These are phyloP conservation scores for Tetracladium setigerum DNA, from an alignment of 495 filamentous ascomycete species.

Conservation along the genomic window DNA sequence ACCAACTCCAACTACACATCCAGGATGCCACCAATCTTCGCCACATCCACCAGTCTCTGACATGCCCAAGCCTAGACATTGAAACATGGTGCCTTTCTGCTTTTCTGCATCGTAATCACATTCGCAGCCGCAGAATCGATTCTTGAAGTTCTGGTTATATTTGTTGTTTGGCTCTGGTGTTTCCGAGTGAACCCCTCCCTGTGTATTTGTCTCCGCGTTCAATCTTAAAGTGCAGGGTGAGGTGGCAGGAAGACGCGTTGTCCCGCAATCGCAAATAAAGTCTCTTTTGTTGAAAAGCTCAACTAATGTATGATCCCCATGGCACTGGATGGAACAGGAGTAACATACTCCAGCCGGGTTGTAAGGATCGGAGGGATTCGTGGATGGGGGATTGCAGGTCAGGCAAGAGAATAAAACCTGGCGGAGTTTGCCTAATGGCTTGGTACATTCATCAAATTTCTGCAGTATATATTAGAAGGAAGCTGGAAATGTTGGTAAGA, in stretches of 20 bases:
- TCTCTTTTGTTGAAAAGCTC: conserved; percentile 95
- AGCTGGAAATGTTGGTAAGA: neutral
- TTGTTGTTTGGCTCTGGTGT: conserved; percentile 63
- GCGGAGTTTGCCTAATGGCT: conserved; percentile 75
- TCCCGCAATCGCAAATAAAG: conserved; percentile 96
- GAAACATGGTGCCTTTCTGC: conserved; percentile 98
- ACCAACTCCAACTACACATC: conserved; percentile 78
- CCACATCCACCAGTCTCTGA: conserved; percentile 70
- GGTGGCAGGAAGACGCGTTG: conserved; percentile 61
- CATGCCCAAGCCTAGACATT: conserved; percentile 77
- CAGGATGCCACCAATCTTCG: conserved; percentile 99
- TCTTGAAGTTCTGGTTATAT: conserved; percentile 93
- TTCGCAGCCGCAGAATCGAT: conserved; percentile 85
- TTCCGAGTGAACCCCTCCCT: conserved; percentile 70
- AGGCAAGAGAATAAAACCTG: conserved; percentile 85
- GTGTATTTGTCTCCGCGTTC: conserved; percentile 62
- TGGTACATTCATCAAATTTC: conserved; percentile 90
- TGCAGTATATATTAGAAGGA: conserved; percentile 25
- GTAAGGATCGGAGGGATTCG: conserved; percentile 51
- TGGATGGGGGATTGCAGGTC: conserved; percentile 80
- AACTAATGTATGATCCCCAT: conserved; percentile 89
- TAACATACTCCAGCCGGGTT: conserved; percentile 85
- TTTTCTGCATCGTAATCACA: conserved; percentile 76
- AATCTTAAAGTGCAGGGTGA: conserved; percentile 71
- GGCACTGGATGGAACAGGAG: conserved; percentile 91